Evolutionary conservation across 176 grass and related monocot genomes (phyloP).

Genomic region (Carex scoparia): DNA sequence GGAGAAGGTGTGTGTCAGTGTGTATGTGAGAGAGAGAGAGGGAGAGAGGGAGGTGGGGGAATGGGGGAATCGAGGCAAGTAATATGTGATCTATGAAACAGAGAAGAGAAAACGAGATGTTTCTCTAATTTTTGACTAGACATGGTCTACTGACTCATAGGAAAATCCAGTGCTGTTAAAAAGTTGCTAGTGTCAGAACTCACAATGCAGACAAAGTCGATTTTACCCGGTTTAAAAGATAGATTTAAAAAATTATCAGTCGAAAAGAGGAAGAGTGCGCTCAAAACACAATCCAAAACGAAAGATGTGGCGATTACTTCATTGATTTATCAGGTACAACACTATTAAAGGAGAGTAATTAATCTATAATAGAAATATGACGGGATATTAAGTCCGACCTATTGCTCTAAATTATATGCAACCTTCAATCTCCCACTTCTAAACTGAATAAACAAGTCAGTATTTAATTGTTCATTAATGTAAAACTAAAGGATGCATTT

Average conservation of each 20-base stretch:
- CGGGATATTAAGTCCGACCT: too few relatives aligned
- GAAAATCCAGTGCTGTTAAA: background rate
- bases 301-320: too few relatives aligned
- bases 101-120: background rate
- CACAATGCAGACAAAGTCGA: background rate
- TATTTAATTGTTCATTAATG: too few relatives aligned
- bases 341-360: too few relatives aligned
- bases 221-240: background rate
- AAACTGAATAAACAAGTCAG: too few relatives aligned
- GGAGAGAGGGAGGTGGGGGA: background rate
- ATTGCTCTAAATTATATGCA: too few relatives aligned
- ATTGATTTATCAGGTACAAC: too few relatives aligned
- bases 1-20: background rate
- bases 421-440: too few relatives aligned
- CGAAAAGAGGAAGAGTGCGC: background rate
- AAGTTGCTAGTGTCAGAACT: background rate
- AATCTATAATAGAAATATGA: too few relatives aligned
- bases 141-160: background rate
- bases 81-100: background rate
- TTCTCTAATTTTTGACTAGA: constrained; percentile 11
- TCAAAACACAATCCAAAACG: too few relatives aligned
- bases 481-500: too few relatives aligned
- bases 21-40: background rate
- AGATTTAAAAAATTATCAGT: background rate
- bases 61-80: constrained; percentile 5